Evolutionary conservation across 2,329 filamentous ascomycete species (phyloP).

Genomic region (Alternaria ventricosa): DNA sequence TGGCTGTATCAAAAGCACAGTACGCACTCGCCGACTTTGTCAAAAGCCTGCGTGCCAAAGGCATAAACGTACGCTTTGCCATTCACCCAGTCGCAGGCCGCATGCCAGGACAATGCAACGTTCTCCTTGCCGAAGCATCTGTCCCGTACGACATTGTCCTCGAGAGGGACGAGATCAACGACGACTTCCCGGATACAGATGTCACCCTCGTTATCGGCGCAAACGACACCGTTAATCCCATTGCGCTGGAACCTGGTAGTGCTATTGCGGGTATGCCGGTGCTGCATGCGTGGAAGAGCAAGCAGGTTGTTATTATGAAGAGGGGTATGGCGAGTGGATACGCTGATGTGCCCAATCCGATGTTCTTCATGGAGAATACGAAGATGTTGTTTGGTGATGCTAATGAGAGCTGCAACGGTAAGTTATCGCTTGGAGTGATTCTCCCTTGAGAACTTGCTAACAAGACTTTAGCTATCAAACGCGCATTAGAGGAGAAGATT

Average conservation of each 20-base stretch:
- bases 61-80: slow-evolving; percentile 83
- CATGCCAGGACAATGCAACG: slow-evolving; percentile 94
- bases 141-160: slow-evolving; percentile 92
- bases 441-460: slow-evolving; percentile 16
- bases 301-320: slow-evolving; percentile 94
- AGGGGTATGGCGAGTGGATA: slow-evolving; percentile 87
- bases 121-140: slow-evolving; percentile 83
- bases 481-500: slow-evolving; percentile 45
- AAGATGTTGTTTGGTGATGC: slow-evolving; percentile 94
- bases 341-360: slow-evolving; percentile 88
- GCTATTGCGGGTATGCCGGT: slow-evolving; percentile 93
- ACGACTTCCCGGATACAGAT: slow-evolving; percentile 86
- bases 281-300: slow-evolving; percentile 91
- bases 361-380: slow-evolving; percentile 90
- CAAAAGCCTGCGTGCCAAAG: slow-evolving; percentile 72
- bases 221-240: slow-evolving; percentile 92
- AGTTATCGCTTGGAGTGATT: slow-evolving; percentile 5
- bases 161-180: slow-evolving; percentile 97
- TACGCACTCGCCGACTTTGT: slow-evolving; percentile 89
- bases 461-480: slow-evolving; percentile 42
- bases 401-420: slow-evolving; percentile 77
- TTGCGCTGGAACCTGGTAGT: slow-evolving; percentile 81
- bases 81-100: slow-evolving; percentile 90
- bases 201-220: slow-evolving; percentile 88
- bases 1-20: slow-evolving; percentile 93